Evolutionary conservation across 1,139 yeast species (phyloP).

Genomic region (Candida buenavistaensis): DNA sequence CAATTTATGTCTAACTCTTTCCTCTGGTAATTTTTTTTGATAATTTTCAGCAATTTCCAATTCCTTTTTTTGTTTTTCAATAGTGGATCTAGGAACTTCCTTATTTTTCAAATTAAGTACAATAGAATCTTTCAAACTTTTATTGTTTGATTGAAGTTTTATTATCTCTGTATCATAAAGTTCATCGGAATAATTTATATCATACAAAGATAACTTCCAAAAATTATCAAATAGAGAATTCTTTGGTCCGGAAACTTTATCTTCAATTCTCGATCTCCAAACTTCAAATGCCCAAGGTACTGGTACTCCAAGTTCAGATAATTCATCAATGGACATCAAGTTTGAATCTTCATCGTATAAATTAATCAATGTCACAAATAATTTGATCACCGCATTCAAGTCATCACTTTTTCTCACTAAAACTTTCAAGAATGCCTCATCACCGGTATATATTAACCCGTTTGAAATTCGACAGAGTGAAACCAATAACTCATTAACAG

Average conservation of each 20-base stretch:
- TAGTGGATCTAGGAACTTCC: slow-evolving; percentile 25
- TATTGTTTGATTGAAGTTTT: slow-evolving; percentile 35
- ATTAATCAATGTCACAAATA: slow-evolving; percentile 59
- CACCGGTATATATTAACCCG: slow-evolving; percentile 41
- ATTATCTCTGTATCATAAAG: slow-evolving; percentile 53
- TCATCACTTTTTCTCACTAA: slow-evolving; percentile 75
- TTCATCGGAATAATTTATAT: slow-evolving; percentile 56
- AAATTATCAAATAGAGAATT: slow-evolving; percentile 53
- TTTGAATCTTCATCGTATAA: slow-evolving; percentile 46
- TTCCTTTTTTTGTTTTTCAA: slow-evolving; percentile 30
- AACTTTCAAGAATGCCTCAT: slow-evolving; percentile 63
- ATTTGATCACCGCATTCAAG: slow-evolving; percentile 60
- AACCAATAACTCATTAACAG: slow-evolving; percentile 64
- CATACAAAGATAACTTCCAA: slow-evolving; percentile 79
- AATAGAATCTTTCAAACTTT: slow-evolving; percentile 33
- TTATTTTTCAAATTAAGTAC: slow-evolving; percentile 28
- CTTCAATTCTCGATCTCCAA: slow-evolving; percentile 54
- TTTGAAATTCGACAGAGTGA: slow-evolving; percentile 56
- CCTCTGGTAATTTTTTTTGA: slow-evolving; percentile 26
- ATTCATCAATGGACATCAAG: slow-evolving; percentile 46
- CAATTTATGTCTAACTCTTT: slow-evolving; percentile 30
- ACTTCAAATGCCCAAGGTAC: slow-evolving; percentile 74
- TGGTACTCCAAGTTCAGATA: slow-evolving; percentile 50
- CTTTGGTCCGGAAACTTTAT: too few relatives aligned
- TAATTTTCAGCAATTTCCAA: slow-evolving; percentile 26